Base-by-base conservation (phyloP, 495 filamentous ascomycete species). In the Hyaloscypha variabilis region DNA sequence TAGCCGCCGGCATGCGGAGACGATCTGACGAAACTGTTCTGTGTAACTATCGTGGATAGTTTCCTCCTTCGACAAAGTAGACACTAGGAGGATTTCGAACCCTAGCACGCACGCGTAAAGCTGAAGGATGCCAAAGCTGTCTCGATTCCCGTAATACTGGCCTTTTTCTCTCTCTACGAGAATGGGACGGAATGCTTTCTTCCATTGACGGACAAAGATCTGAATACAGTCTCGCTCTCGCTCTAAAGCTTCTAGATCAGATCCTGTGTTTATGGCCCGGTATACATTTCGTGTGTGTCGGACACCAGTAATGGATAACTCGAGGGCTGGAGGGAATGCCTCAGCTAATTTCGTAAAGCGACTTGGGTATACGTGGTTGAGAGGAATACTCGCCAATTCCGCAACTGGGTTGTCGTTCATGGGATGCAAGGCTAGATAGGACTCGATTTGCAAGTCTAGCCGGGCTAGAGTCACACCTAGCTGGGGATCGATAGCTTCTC, bases 121-220 rank as follows among this genome's bases (percentile, higher is more conserved):
- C 19, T 5, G 49, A 51, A 51, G 23, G 14, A 24, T 51, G 6
- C 49, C 49, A 51, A 51, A 24, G 23, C 23, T n/a, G 19, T 51
- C 23, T 51, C 19, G 23, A 19, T n/a, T 51, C 6, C 19, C 49
- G 23, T n/a, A 19, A 51, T 51, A n/a, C 49, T 24, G 49, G 14
- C 23, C 49, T 17, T 5, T 51, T 51, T 51, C 49, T 24, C 19
- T 51, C 23, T 51, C 49, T 17, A 51, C 6, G 19, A 19, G 49
- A 24, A 51, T n/a, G 19, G 49, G 49, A 51, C 49, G 49, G 49
- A 51, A 51, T 3, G 49, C 49, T 51, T 19, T 51, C 49, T 51
- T 51, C 49, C 49, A 51, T 51, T 24, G 49, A 51, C 23, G 17
- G 19, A 51, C 49, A n/a, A 3, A 19, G 6, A 5, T 24, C 4